Percentiles rank a stretch among this genome's conserved stretches.
phyloP scores from a whole-genome alignment of 2,329 filamentous ascomycete species.

The Ascochyta clinopodiicola region DNA sequence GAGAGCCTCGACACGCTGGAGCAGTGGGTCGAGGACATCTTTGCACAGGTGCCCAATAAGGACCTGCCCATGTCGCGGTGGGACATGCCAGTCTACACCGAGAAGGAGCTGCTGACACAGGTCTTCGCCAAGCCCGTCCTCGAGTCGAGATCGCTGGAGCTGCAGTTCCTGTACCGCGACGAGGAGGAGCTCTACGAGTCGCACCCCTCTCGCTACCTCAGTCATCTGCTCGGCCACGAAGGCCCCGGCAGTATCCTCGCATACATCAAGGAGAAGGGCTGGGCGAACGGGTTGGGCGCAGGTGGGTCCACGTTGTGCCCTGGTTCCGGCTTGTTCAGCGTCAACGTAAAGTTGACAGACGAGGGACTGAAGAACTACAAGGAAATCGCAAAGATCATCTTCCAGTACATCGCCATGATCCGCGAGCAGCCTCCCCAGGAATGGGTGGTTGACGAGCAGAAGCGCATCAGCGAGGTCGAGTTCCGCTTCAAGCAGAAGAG shows the following conservation, averaged over 20 bases:
- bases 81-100: conserved; percentile 68
- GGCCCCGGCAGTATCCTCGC: conserved; percentile 91
- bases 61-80: conserved; percentile 72
- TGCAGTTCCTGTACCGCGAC: conserved; percentile 85
- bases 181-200: conserved; percentile 80
- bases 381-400: conserved; percentile 82
- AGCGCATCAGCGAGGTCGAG: conserved; percentile 86
- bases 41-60: conserved; percentile 82
- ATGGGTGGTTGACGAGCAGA: conserved; percentile 95
- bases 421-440: conserved; percentile 80
- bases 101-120: conserved; percentile 70
- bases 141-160: conserved; percentile 79
- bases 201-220: conserved; percentile 84
- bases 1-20: conserved; percentile 84
- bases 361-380: conserved; percentile 83
- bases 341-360: conserved; percentile 80
- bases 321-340: conserved; percentile 80
- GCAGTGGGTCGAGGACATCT: conserved; percentile 82
- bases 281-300: conserved; percentile 83
- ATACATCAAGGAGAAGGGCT: conserved; percentile 87
- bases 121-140: conserved; percentile 91
- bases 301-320: conserved; percentile 79
- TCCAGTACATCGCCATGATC: conserved; percentile 90
- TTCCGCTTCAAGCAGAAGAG: conserved; percentile 96
- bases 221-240: conserved; percentile 89